Base-by-base conservation (phyloP, 306 rosid species). In the Acacia melanoxylon region DNA sequence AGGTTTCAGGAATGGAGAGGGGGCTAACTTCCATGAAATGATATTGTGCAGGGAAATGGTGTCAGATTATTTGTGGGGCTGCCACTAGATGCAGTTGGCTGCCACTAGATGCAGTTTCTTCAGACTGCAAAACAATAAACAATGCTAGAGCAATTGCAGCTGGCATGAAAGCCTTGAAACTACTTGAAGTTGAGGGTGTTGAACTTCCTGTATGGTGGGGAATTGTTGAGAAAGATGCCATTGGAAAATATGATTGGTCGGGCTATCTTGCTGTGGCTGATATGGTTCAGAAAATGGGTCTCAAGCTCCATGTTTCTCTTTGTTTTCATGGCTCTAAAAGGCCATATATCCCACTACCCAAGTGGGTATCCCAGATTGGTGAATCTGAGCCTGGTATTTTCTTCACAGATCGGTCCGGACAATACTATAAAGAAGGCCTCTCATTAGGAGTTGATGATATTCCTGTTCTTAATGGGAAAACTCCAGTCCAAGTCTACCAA, bases 241-340 rank as follows among this genome's bases (percentile, higher is more conserved):
- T 63, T 42, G 69, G 69, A 63, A 63, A 63, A 63, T 63, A 63
- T 27, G 89, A 95, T 35, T 95, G 99, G 99, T 89, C 95, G 3
- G 87, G 91, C 46, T 91, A 93, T 84, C 94, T 90, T 76, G 76
- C 93, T 14, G 56, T 95, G 63, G 94, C 93, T n/a, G 92, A 93
- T 90, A 90, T 95, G 92, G 69, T 63, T 63, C 41, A 63, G 20
- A 63, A 63, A 63, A 31, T 87, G 11, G 99, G 95, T 77, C 98
- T 95, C 45, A 86, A 95, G 89, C 91, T 95, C 51, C 98, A 95
- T 80, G 95, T 89, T 20, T 86, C 98, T 5, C 94, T 95, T 65
- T 93, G 98, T 84, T 93, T 95, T 87, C 98, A 95, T 81, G 98
- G 89, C 3, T 93, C 96, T 40, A 75, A 89, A 35, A 67, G 75